Evolutionary conservation across 2,329 filamentous ascomycete genomes (phyloP).

Genomic region (Neobulgaria alba): DNA sequence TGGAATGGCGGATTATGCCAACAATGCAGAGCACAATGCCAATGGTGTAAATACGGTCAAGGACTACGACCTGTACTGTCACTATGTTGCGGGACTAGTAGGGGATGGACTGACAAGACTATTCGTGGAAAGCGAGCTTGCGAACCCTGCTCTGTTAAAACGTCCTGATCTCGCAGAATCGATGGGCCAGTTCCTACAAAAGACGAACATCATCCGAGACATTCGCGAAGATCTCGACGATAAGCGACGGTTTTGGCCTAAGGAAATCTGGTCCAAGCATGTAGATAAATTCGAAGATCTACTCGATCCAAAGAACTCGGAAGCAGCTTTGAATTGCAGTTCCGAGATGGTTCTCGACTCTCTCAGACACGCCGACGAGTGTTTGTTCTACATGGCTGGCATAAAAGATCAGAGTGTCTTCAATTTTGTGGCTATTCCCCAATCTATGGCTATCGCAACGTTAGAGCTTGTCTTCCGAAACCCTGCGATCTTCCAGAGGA

Average conservation of each 20-base stretch:
- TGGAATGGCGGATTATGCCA: constrained; percentile 93
- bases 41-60: constrained; percentile 74
- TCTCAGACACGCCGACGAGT: constrained; percentile 79
- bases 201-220: constrained; percentile 98
- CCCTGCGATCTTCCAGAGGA: constrained; percentile 71
- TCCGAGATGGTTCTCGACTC: constrained; percentile 94
- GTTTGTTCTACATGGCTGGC: constrained; percentile 94
- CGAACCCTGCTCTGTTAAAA: constrained; percentile 74
- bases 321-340: constrained; percentile 72
- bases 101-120: constrained; percentile 86
- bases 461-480: constrained; percentile 90
- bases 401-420: constrained; percentile 95
- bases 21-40: constrained; percentile 72
- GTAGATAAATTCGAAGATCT: constrained; percentile 84
- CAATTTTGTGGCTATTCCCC: constrained; percentile 97
- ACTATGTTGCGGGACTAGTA: constrained; percentile 97
- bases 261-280: constrained; percentile 95
- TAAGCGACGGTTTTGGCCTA: constrained; percentile 85
- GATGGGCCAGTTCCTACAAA: constrained; percentile 96
- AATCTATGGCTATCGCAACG: constrained; percentile 95
- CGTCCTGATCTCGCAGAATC: constrained; percentile 78
- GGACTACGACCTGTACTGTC: constrained; percentile 95
- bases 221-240: constrained; percentile 85
- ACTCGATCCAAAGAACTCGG: constrained; percentile 70
- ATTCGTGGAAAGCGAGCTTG: constrained; percentile 79